phyloP scores from a whole-genome alignment of 1,284 basidiomycete species.

The Erythrobasidium hasegawianum region DNA sequence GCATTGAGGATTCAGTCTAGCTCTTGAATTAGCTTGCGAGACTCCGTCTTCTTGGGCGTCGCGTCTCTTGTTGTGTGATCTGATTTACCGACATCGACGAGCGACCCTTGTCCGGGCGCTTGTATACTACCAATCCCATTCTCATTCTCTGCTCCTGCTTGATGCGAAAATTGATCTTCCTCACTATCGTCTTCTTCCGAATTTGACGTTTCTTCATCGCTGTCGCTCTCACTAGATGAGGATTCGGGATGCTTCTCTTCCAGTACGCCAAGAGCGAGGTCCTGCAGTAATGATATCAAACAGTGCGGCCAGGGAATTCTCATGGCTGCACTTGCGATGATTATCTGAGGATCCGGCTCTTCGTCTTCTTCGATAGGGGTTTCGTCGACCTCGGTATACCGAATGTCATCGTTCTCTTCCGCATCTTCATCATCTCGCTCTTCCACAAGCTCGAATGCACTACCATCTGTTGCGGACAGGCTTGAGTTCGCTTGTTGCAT shows the following conservation, averaged over 20 bases:
- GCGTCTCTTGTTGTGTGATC: background rate
- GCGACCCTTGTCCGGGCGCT: too few relatives aligned
- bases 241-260: constrained; percentile 11
- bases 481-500: constrained; percentile 24
- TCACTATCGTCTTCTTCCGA: background rate
- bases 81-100: too few relatives aligned
- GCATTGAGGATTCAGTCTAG: background rate
- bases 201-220: background rate
- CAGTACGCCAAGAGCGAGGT: constrained; percentile 28
- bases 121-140: constrained; percentile 1
- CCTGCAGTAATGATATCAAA: background rate
- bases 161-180: constrained; percentile 1
- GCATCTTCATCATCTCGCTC: constrained; percentile 6
- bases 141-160: background rate
- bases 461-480: background rate
- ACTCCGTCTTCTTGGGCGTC: background rate
- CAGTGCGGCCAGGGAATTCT: background rate
- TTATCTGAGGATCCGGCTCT: constrained; percentile 14
- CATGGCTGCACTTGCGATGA: constrained; percentile 5
- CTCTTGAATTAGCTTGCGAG: constrained; percentile 7
- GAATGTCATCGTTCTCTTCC: background rate
- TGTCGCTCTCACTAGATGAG: background rate
- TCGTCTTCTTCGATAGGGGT: constrained; percentile 2
- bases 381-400: background rate
- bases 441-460: constrained; percentile 27